These are phyloP conservation scores for Candida stauntonica DNA, from an alignment of 805 yeast species.

Conservation along the genomic window DNA sequence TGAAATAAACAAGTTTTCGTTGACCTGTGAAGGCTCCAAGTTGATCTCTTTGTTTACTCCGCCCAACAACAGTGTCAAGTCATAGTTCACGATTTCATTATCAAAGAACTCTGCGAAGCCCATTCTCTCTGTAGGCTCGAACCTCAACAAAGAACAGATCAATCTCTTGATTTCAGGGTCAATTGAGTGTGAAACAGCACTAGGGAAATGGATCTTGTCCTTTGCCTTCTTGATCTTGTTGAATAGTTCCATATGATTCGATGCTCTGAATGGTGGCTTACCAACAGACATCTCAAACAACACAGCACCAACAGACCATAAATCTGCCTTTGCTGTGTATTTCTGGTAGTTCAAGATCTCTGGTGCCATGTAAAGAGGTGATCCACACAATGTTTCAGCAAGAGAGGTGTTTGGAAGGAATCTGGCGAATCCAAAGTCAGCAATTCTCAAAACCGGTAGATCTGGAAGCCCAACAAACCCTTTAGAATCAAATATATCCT, in stretches of 20 bases:
- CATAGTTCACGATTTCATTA: constrained; percentile 58
- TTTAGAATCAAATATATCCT: constrained; percentile 44
- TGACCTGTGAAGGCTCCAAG: constrained; percentile 57
- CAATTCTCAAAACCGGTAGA: constrained; percentile 85
- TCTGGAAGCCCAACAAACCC: constrained; percentile 80
- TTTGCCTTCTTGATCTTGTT: constrained; percentile 80
- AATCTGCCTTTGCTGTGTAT: constrained; percentile 94
- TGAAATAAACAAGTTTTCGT: constrained; percentile 78
- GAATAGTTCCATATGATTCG: constrained; percentile 85
- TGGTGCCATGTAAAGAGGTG: constrained; percentile 98
- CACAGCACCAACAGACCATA: constrained; percentile 98
- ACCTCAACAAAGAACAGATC: constrained; percentile 71
- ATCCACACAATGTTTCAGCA: constrained; percentile 97
- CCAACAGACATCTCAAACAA: constrained; percentile 94
- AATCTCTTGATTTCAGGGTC: constrained; percentile 63
- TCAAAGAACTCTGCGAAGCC: constrained; percentile 84
- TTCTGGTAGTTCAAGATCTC: constrained; percentile 92
- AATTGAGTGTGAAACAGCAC: constrained; percentile 43
- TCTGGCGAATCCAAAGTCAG: constrained; percentile 97
- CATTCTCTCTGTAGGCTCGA: constrained; percentile 83
- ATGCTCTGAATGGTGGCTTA: constrained; percentile 93
- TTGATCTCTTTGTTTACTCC: constrained; percentile 49
- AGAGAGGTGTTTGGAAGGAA: constrained; percentile 87
- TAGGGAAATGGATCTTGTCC: constrained; percentile 76
- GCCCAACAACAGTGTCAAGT: constrained; percentile 35